Evolutionary conservation across 768 basidiomycete species (phyloP).

Genomic region (Mycena rosella): DNA sequence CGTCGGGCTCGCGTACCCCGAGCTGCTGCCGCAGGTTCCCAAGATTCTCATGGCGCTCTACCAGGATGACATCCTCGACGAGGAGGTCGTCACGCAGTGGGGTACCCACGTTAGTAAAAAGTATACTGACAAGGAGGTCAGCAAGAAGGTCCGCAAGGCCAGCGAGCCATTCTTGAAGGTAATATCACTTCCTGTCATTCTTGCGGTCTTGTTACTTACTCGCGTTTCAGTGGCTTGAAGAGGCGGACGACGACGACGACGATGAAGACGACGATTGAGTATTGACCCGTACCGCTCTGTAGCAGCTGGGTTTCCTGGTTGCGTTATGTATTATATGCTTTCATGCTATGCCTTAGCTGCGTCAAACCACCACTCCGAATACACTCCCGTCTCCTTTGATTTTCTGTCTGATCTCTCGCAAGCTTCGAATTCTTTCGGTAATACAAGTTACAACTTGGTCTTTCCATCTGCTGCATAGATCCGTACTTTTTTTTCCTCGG

Average conservation of each 20-base stretch:
- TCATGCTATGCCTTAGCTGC: constrained; percentile 21
- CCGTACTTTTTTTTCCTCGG: too few relatives aligned
- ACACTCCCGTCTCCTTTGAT: constrained; percentile 21
- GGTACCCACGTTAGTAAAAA: constrained; percentile 97
- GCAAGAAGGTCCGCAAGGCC: constrained; percentile 96
- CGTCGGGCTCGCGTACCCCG: constrained; percentile 80
- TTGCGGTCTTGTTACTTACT: constrained; percentile 25
- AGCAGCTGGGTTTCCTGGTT: neutral
- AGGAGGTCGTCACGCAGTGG: constrained; percentile 92
- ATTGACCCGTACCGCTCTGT: neutral
- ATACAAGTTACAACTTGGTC: too few relatives aligned
- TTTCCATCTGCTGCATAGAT: too few relatives aligned
- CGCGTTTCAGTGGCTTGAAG: constrained; percentile 80
- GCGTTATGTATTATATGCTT: constrained; percentile 20
- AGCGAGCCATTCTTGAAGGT: constrained; percentile 96
- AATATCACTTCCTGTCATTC: constrained; percentile 34
- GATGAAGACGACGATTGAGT: constrained; percentile 48
- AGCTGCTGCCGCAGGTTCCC: constrained; percentile 78
- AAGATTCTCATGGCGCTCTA: constrained; percentile 96
- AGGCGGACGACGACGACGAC: constrained; percentile 86
- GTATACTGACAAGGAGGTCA: constrained; percentile 94
- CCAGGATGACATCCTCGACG: constrained; percentile 92
- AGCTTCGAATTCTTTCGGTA: too few relatives aligned
- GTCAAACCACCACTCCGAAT: constrained; percentile 32
- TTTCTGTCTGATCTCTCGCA: neutral